phyloP scores from a whole-genome alignment of 1,139 yeast genomes.

The Candida buenavistaensis region DNA sequence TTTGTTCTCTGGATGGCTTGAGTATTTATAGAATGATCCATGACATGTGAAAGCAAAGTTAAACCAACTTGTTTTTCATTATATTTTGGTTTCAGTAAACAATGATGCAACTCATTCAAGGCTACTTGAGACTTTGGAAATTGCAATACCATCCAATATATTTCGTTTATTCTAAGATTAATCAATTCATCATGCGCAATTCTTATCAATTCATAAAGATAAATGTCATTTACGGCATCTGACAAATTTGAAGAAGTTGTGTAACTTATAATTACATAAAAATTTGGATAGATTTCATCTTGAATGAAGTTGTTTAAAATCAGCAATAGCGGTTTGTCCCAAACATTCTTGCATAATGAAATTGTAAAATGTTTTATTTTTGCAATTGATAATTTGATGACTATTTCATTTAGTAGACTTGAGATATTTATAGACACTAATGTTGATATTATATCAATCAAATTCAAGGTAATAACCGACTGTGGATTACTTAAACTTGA shows the following conservation, averaged over 20 bases:
- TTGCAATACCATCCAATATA: conserved; percentile 58
- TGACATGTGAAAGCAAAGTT: conserved; percentile 19
- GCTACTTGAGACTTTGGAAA: conserved; percentile 64
- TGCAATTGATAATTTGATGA: conserved; percentile 42
- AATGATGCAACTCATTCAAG: conserved; percentile 60
- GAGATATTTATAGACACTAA: conserved; percentile 30
- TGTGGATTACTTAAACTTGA: conserved; percentile 8
- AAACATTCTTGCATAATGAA: conserved; percentile 33
- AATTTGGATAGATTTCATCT: conserved; percentile 39
- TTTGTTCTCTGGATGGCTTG: conserved; percentile 47
- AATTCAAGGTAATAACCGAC: conserved; percentile 7
- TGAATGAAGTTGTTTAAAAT: conserved; percentile 39
- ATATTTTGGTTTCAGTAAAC: conserved; percentile 32
- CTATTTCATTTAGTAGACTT: conserved; percentile 35
- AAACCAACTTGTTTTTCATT: conserved; percentile 12
- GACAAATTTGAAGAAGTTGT: conserved; percentile 13
- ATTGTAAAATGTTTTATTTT: conserved; percentile 41
- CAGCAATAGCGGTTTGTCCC: conserved; percentile 43
- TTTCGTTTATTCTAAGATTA: conserved; percentile 57
- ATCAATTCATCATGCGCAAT: conserved; percentile 49
- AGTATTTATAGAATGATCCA: conserved; percentile 22
- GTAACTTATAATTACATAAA: conserved; percentile 25
- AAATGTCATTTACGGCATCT: conserved; percentile 18
- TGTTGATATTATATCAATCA: conserved; percentile 16
- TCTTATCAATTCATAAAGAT: conserved; percentile 32